phyloP scores from a whole-genome alignment of 371 early-diverging fungal species.

The Rhizopus arrhizus region DNA sequence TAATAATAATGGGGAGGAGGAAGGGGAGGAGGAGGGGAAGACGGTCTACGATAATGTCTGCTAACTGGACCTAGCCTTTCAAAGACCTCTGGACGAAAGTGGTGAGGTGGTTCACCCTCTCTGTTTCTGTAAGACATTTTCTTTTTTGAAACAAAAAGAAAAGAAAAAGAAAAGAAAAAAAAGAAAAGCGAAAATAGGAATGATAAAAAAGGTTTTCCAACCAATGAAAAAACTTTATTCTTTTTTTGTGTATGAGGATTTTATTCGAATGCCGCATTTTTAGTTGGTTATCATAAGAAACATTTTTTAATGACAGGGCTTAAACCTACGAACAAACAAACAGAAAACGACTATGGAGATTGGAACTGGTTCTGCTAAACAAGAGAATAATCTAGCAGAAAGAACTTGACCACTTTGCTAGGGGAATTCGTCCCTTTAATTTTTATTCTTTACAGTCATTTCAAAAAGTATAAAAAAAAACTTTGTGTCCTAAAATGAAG shows the following conservation, averaged over 20 bases:
- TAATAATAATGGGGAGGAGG: neutral
- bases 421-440: too few species aligned
- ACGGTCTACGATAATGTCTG: neutral
- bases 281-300: too few species aligned
- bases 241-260: neutral
- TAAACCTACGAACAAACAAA: too few species aligned
- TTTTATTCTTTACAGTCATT: too few species aligned
- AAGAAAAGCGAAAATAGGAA: neutral
- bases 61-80: neutral
- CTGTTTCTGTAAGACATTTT: constrained; percentile 1
- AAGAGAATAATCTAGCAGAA: too few species aligned
- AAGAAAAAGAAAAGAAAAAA: neutral
- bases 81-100: neutral
- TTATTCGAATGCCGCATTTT: too few species aligned
- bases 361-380: too few species aligned
- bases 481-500: too few species aligned
- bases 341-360: too few species aligned
- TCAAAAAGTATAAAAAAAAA: too few species aligned
- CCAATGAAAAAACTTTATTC: neutral
- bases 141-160: neutral
- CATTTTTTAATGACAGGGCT: too few species aligned
- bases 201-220: neutral
- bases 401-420: too few species aligned
- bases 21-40: neutral
- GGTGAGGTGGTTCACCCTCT: neutral